phyloP scores from a whole-genome alignment of 2,329 filamentous ascomycete genomes.

The Cladosporium halotolerans region DNA sequence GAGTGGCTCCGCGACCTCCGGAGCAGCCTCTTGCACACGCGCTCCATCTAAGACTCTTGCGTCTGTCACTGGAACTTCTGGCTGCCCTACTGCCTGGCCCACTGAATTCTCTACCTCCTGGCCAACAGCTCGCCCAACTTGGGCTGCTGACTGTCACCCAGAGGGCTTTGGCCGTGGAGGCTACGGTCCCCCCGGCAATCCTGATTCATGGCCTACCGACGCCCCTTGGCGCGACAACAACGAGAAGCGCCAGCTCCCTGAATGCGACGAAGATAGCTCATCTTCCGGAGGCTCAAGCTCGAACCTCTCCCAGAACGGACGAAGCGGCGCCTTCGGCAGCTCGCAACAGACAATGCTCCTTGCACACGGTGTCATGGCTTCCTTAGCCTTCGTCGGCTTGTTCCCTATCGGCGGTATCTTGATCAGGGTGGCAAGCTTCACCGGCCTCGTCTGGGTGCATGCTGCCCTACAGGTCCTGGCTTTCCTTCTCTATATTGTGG shows the following conservation, averaged over 20 bases:
- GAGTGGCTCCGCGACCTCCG: background rate
- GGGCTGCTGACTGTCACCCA: slow-evolving; percentile 11
- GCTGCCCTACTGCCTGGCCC: slow-evolving; percentile 16
- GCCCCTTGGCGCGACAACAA: slow-evolving; percentile 9
- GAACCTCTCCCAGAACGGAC: slow-evolving; percentile 6
- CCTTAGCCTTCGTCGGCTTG: slow-evolving; percentile 39
- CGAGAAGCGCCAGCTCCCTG: slow-evolving; percentile 11
- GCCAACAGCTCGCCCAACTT: slow-evolving; percentile 15
- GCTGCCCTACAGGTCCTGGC: slow-evolving; percentile 44
- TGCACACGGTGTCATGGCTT: slow-evolving; percentile 39
- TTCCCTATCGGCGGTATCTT: slow-evolving; percentile 41
- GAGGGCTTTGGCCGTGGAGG: slow-evolving; percentile 3
- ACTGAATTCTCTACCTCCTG: slow-evolving; percentile 13
- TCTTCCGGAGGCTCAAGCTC: background rate
- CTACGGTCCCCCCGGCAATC: background rate
- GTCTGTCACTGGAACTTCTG: slow-evolving; percentile 13
- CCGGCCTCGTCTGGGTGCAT: slow-evolving; percentile 40
- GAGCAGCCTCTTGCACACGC: slow-evolving; percentile 1
- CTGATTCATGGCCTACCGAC: slow-evolving; percentile 13
- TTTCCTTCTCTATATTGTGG: slow-evolving; percentile 43
- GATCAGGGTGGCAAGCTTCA: slow-evolving; percentile 38
- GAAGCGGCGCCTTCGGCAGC: slow-evolving; percentile 14
- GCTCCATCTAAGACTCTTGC: slow-evolving; percentile 11
- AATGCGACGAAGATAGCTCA: background rate
- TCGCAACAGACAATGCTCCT: slow-evolving; percentile 29